Conservation (phyloP, 2,329 filamentous ascomycete genomes). For the Epichloe glyceriae region DNA sequence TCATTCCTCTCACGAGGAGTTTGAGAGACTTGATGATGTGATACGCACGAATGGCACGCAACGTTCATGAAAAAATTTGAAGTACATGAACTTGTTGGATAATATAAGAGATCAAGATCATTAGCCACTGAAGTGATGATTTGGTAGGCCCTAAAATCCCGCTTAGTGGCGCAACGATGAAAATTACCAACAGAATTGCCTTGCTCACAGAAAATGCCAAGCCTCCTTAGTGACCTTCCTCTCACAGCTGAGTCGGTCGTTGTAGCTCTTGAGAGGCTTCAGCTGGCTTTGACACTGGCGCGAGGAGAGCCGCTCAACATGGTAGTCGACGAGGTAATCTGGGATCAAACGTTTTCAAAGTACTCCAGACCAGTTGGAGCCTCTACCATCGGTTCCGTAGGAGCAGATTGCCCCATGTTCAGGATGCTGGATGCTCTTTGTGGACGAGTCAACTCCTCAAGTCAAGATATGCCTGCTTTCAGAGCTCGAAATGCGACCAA, state of each 20-base stretch:
- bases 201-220: not conserved
- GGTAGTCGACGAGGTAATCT: not conserved
- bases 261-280: not conserved
- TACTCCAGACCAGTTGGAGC: not conserved
- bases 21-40: not conserved
- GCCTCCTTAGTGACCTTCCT: not conserved
- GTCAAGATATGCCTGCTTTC: not conserved
- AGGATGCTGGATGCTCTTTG: not conserved
- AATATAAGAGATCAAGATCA: no score
- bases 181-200: no score
- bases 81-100: no score
- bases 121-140: no score
- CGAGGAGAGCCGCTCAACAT: not conserved
- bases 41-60: not conserved
- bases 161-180: no score
- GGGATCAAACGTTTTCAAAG: not conserved
- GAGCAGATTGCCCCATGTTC: not conserved
- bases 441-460: not conserved
- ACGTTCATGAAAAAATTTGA: no score
- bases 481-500: not conserved
- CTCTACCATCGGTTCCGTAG: not conserved
- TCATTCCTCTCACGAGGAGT: not conserved
- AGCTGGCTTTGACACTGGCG: not conserved
- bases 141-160: no score
- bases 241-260: not conserved